A percentile compares a stretch with the other conserved stretches of the same genome.
These are phyloP conservation scores for Agapanthus africanus DNA, from an alignment of 106 monocot species.

Conservation along the genomic window DNA sequence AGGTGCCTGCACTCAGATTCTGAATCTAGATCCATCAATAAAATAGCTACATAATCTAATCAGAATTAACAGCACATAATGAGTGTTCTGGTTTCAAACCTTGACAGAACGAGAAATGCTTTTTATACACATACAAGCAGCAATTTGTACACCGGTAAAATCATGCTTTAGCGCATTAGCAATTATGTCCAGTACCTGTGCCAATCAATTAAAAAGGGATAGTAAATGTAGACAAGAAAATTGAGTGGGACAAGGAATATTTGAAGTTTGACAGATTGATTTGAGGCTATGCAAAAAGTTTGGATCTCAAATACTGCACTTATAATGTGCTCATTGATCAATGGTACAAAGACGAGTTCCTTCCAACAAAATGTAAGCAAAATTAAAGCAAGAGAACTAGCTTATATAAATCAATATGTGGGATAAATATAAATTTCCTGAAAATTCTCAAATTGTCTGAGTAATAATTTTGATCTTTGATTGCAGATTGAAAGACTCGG, in stretches of 20 bases:
- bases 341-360: no score
- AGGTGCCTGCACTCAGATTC: conserved; percentile 71
- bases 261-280: neutral
- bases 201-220: neutral
- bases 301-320: conserved; percentile 36
- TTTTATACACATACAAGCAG: conserved; percentile 65
- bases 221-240: neutral
- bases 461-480: conserved; percentile 55
- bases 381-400: neutral
- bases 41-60: conserved; percentile 35
- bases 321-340: conserved; percentile 73
- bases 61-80: conserved; percentile 3
- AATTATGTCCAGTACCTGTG: conserved; percentile 56
- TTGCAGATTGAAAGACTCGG: no score
- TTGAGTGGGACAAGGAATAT: neutral
- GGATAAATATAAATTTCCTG: no score
- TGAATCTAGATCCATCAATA: conserved; percentile 57
- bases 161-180: conserved; percentile 60
- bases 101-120: conserved; percentile 88
- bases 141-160: conserved; percentile 47
- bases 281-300: neutral
- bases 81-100: conserved; percentile 28
- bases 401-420: no score
- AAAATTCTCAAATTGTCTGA: conserved; percentile 42
- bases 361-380: neutral